Percentiles rank a stretch among this genome's conserved stretches.
Evolutionary conservation across 768 basidiomycete genomes (phyloP).

Genomic region (Leccinellum rugosiceps): DNA sequence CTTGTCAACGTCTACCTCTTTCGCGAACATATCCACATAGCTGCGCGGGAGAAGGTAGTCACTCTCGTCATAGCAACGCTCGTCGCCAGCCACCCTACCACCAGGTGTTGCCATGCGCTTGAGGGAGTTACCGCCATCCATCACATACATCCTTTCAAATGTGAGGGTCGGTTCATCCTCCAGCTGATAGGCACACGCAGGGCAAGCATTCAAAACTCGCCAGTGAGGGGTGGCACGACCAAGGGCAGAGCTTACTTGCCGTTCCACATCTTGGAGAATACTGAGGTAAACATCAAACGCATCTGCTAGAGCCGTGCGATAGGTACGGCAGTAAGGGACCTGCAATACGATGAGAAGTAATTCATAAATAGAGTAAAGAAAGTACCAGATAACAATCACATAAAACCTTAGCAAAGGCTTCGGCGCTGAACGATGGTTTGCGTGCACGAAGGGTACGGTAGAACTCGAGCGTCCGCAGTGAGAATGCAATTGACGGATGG

Average conservation of each 20-base stretch:
- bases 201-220: not conserved
- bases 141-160: not conserved
- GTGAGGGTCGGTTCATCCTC: not conserved
- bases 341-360: not conserved
- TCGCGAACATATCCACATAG: not conserved
- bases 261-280: not conserved
- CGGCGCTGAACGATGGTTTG: not conserved
- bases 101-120: not conserved
- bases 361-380: not conserved
- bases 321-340: not conserved
- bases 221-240: not conserved
- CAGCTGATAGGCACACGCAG: not conserved
- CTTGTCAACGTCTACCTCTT: not conserved
- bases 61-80: not conserved
- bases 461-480: not conserved
- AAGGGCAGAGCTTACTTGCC: not conserved
- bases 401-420: not conserved
- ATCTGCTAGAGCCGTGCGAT: not conserved
- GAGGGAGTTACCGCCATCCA: not conserved
- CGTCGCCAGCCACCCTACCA: not conserved
- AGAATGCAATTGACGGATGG: not conserved
- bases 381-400: not conserved
- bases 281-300: not conserved
- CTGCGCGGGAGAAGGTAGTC: not conserved
- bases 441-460: not conserved